phyloP scores from a whole-genome alignment of 169 alveolate genomes.

The Plasmodium inui region DNA sequence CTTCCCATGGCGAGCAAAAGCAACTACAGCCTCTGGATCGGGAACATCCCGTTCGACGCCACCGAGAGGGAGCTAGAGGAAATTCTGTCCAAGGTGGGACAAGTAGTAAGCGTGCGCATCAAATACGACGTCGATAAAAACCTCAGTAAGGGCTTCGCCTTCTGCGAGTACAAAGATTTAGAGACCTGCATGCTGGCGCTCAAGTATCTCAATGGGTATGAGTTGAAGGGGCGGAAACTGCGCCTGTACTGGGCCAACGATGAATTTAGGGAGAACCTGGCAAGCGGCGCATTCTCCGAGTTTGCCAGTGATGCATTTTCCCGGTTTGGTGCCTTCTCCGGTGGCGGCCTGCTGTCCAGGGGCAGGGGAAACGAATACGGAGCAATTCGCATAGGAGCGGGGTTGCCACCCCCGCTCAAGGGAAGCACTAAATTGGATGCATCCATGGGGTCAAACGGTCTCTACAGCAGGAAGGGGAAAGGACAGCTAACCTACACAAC shows the following conservation, averaged over 20 bases:
- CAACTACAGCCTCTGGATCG: slow-evolving; percentile 73
- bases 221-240: slow-evolving; percentile 77
- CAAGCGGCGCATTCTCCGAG: neutral
- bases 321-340: neutral
- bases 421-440: slow-evolving; percentile 22
- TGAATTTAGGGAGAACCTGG: slow-evolving; percentile 73
- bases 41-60: slow-evolving; percentile 81
- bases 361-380: no score
- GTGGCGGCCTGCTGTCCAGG: slow-evolving; percentile 1
- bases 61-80: slow-evolving; percentile 82
- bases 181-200: slow-evolving; percentile 81
- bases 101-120: slow-evolving; percentile 76
- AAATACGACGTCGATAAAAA: slow-evolving; percentile 80
- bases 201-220: slow-evolving; percentile 78
- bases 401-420: neutral
- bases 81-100: slow-evolving; percentile 78
- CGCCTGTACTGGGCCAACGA: slow-evolving; percentile 81
- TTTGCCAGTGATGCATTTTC: no score
- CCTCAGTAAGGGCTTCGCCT: slow-evolving; percentile 81
- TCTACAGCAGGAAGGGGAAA: neutral
- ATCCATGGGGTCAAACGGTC: neutral
- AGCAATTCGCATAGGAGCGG: no score
- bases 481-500: neutral
- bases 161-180: slow-evolving; percentile 81
- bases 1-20: slow-evolving; percentile 24